Base-by-base conservation (phyloP, 2,329 filamentous ascomycete species). In the Aspergillus uvarum region DNA sequence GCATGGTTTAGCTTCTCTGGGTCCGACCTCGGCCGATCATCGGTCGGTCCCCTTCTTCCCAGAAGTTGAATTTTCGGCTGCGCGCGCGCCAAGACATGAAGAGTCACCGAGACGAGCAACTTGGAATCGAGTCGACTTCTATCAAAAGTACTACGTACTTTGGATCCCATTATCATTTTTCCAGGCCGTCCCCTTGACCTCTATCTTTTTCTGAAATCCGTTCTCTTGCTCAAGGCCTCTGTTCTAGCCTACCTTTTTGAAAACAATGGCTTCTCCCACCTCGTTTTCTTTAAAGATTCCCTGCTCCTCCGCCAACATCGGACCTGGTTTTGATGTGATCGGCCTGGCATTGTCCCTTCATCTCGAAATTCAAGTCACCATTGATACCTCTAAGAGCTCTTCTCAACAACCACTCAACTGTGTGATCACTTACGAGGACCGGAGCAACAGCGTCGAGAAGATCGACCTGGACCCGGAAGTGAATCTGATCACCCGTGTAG, bases 271-370 rank as follows among this genome's bases (percentile, higher is more conserved):
- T 61, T 44, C n/a, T 44, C 63, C 68, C 54, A 65, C 67, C 54
- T 86, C 85, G 57, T 89, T 90, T 77, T 80, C 84, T 68, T 90
- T 92, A 82, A 87, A 85, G 79, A 91, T 92, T 63, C 94, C 94
- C 66, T 96, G 91, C 81, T 98, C 94, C 62, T 97, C 93, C 63
- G 94, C 94, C 80, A 98, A 98, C 82, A 97, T 98, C 74, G 94
- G 92, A 68, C 94, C 94, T 52, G 94, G 94, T 60, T 99, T 98
- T 83, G 94, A 99, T 82, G 94, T 97, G 70, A 96, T 98, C 75
- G 79, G 95, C 68, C 88, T 99, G 63, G 94, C 94, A 8, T 84
- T 99, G 67, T 96, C 92, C 66, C 88, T 97, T 76, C 96, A 94
- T 80, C 89, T 99, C 65, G 93, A 97, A 80, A 82, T 98, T 59